phyloP scores from a whole-genome alignment of 2,329 filamentous ascomycete genomes.

The Orbilia quercus region DNA sequence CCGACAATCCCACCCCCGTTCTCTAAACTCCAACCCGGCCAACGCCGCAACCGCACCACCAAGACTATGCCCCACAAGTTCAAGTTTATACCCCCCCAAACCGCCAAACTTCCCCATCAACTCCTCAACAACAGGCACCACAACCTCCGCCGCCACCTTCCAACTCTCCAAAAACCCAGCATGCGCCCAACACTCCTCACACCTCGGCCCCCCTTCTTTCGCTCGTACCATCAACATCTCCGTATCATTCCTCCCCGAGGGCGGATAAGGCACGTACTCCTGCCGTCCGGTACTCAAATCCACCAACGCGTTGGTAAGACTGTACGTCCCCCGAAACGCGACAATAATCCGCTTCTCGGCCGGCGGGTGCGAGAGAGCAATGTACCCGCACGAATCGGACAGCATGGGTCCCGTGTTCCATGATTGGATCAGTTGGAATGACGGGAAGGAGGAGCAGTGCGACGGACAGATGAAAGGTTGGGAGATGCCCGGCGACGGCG shows the following conservation, averaged over 20 bases:
- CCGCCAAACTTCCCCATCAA: slow-evolving; percentile 65
- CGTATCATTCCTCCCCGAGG: slow-evolving; percentile 63
- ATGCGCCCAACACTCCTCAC: slow-evolving; percentile 90
- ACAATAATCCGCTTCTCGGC: slow-evolving; percentile 76
- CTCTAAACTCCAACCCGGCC: slow-evolving; percentile 82
- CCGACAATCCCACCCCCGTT: slow-evolving; percentile 77
- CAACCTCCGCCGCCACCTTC: slow-evolving; percentile 75
- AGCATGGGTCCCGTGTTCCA: slow-evolving; percentile 91
- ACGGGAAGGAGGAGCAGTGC: slow-evolving; percentile 83
- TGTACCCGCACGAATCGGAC: slow-evolving; percentile 91
- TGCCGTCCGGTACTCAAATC: slow-evolving; percentile 91
- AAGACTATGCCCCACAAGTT: slow-evolving; percentile 88
- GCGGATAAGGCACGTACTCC: slow-evolving; percentile 87
- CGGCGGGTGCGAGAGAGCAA: slow-evolving; percentile 81
- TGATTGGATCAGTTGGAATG: slow-evolving; percentile 79
- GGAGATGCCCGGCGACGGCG: slow-evolving; percentile 74
- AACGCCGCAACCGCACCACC: slow-evolving; percentile 92
- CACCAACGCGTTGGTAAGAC: slow-evolving; percentile 87
- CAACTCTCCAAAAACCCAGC: slow-evolving; percentile 88
- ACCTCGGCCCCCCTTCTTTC: slow-evolving; percentile 66
- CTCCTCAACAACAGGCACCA: slow-evolving; percentile 75
- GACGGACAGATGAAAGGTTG: slow-evolving; percentile 87
- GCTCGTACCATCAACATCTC: slow-evolving; percentile 60
- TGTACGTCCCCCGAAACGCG: slow-evolving; percentile 94
- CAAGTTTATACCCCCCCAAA: slow-evolving; percentile 75